These are phyloP conservation scores for Aschersonia sp. DNA, from an alignment of 2,329 filamentous ascomycete genomes.

Conservation along the genomic window DNA sequence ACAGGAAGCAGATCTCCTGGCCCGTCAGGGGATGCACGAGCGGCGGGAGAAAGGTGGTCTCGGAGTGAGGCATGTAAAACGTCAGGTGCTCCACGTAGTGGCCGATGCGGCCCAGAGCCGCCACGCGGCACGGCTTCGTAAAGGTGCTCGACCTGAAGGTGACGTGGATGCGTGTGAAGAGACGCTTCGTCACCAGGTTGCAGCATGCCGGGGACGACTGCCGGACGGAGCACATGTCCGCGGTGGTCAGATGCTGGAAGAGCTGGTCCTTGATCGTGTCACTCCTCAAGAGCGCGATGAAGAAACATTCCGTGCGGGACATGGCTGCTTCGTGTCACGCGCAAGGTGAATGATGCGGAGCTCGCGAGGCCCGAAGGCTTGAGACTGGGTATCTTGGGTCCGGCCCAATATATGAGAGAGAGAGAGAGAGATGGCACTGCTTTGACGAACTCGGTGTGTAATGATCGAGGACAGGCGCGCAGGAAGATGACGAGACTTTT, in stretches of 20 bases:
- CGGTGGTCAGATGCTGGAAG: conserved; percentile 31
- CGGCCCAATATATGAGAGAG: no score
- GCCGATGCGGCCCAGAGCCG: conserved; percentile 64
- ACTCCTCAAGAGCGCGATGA: conserved; percentile 42
- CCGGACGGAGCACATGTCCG: conserved; percentile 45
- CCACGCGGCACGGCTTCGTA: conserved; percentile 56
- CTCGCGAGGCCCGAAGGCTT: background rate
- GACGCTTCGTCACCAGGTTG: conserved; percentile 50
- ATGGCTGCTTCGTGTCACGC: conserved; percentile 35
- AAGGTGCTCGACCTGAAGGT: conserved; percentile 64
- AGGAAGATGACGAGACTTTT: no score
- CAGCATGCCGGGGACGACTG: conserved; percentile 56
- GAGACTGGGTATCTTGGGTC: no score
- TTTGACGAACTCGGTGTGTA: no score
- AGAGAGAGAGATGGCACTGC: no score
- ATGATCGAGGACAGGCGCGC: no score
- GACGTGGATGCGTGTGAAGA: conserved; percentile 55
- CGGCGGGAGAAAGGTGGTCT: conserved; percentile 73
- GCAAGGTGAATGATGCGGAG: background rate
- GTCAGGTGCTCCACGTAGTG: conserved; percentile 64
- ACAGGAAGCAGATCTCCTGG: conserved; percentile 66
- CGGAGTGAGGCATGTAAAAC: conserved; percentile 62
- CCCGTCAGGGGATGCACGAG: conserved; percentile 66
- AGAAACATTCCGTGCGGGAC: conserved; percentile 31
- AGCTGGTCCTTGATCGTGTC: conserved; percentile 33